Evolutionary conservation across 108 stramenopile genomes (phyloP).

Genomic region (Cyclotella sp.): DNA sequence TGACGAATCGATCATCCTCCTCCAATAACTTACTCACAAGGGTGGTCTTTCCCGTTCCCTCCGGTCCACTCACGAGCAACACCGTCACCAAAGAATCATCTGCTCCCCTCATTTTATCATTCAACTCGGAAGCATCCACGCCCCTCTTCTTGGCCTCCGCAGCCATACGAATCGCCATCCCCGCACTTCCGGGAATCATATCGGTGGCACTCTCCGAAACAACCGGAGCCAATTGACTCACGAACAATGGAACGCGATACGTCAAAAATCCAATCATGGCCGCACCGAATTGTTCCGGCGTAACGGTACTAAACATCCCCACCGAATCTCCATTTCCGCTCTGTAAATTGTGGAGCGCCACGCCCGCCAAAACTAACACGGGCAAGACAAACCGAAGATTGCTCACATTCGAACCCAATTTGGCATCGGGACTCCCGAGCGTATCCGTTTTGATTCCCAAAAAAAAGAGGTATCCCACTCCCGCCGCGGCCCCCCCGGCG

Average conservation of each 20-base stretch:
- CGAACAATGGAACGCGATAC: constrained; percentile 83
- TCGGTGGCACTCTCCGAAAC: constrained; percentile 53
- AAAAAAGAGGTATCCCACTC: constrained; percentile 73
- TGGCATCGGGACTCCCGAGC: constrained; percentile 52
- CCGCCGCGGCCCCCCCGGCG: constrained; percentile 65
- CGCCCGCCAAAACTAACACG: constrained; percentile 64
- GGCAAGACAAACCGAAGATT: constrained; percentile 81
- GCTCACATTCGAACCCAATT: constrained; percentile 60
- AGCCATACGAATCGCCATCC: constrained; percentile 28
- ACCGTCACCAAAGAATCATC: constrained; percentile 59
- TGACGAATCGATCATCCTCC: constrained; percentile 53
- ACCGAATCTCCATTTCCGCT: constrained; percentile 52
- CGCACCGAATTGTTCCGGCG: constrained; percentile 77
- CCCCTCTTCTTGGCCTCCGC: constrained; percentile 35
- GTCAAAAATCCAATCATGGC: constrained; percentile 85
- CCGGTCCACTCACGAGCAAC: constrained; percentile 81
- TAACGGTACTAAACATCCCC: constrained; percentile 62
- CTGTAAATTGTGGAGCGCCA: constrained; percentile 65
- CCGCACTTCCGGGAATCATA: constrained; percentile 46
- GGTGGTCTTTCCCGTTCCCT: constrained; percentile 74
- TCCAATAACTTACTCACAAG: constrained; percentile 73
- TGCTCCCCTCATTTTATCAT: not conserved
- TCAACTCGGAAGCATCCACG: constrained; percentile 9
- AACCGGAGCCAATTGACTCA: constrained; percentile 67
- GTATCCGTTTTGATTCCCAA: constrained; percentile 86